Conservation (phyloP, 805 yeast genomes). For the Yamadazyma akitaensis region DNA sequence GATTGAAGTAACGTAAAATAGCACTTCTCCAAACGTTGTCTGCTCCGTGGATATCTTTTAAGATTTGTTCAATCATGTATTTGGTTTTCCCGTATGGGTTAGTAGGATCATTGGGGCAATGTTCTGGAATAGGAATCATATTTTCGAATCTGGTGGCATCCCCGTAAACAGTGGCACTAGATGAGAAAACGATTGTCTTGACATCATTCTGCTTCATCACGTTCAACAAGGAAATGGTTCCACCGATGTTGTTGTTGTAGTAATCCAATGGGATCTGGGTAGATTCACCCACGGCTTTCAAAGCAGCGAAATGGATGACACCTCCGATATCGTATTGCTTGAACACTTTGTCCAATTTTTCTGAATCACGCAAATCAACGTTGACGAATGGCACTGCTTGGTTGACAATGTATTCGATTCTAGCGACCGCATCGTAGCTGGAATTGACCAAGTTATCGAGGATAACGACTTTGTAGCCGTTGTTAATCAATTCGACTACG, state of each 20-base stretch:
- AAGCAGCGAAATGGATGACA: constrained; percentile 77
- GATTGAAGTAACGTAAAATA: constrained; percentile 74
- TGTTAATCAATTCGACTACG: constrained; percentile 56
- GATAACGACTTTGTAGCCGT: constrained; percentile 67
- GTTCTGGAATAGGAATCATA: constrained; percentile 78
- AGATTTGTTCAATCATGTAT: constrained; percentile 57
- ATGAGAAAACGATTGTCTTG: constrained; percentile 61
- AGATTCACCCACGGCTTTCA: constrained; percentile 82
- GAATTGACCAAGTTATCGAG: constrained; percentile 71
- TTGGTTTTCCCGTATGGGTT: constrained; percentile 80
- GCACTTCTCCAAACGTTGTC: constrained; percentile 51
- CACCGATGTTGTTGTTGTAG: constrained; percentile 64
- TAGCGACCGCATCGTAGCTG: constrained; percentile 58
- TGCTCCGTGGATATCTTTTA: constrained; percentile 51
- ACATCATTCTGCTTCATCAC: constrained; percentile 48
- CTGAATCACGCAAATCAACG: constrained; percentile 54
- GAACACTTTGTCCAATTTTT: constrained; percentile 47
- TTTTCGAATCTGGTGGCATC: constrained; percentile 70
- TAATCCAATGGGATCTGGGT: constrained; percentile 63
- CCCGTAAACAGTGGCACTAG: constrained; percentile 83
- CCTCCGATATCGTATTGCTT: constrained; percentile 47
- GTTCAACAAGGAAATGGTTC: constrained; percentile 57
- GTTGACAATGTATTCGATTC: constrained; percentile 55
- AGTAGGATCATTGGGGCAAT: constrained; percentile 70
- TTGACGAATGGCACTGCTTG: constrained; percentile 52